phyloP scores from a whole-genome alignment of 306 rosid genomes.

The Ammopiptanthus mongolicus region DNA sequence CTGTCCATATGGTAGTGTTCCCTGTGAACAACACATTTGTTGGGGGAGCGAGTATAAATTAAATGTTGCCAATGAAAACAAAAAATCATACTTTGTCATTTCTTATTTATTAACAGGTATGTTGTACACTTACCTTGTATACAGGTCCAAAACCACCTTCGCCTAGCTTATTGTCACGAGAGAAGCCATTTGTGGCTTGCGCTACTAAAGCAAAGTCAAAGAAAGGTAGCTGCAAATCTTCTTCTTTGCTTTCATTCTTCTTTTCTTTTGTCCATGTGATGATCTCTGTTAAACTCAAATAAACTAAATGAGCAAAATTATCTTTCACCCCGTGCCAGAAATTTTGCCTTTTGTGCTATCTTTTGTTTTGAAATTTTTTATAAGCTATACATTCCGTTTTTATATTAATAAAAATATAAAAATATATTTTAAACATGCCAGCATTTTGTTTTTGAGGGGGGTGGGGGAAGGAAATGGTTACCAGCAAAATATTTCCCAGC shows the following conservation, averaged over 20 bases:
- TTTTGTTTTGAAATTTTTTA: no score
- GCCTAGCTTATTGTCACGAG: conserved; percentile 37
- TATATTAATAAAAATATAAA: no score
- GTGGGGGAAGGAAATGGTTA: no score
- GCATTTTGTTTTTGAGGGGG: no score
- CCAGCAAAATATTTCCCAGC: no score
- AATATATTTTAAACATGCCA: no score
- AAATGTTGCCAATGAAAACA: no score
- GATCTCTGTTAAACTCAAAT: neutral
- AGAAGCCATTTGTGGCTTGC: conserved; percentile 42
- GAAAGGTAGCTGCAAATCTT: conserved; percentile 44
- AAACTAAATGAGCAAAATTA: neutral
- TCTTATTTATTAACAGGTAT: neutral
- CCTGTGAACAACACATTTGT: no score
- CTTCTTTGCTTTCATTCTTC: neutral
- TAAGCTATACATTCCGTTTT: no score
- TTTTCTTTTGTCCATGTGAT: neutral
- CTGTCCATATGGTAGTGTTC: no score
- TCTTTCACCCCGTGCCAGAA: neutral
- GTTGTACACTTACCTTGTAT: conserved; percentile 26
- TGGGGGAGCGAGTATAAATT: no score
- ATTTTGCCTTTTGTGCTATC: neutral
- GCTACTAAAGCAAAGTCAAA: conserved; percentile 30
- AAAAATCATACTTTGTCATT: neutral
- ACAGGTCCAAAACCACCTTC: conserved; percentile 69